Evolutionary conservation across 2,329 filamentous ascomycete species (phyloP), one percentile per base, ranked within the genome.

Genomic region (Beauveria caledonica): DNA sequence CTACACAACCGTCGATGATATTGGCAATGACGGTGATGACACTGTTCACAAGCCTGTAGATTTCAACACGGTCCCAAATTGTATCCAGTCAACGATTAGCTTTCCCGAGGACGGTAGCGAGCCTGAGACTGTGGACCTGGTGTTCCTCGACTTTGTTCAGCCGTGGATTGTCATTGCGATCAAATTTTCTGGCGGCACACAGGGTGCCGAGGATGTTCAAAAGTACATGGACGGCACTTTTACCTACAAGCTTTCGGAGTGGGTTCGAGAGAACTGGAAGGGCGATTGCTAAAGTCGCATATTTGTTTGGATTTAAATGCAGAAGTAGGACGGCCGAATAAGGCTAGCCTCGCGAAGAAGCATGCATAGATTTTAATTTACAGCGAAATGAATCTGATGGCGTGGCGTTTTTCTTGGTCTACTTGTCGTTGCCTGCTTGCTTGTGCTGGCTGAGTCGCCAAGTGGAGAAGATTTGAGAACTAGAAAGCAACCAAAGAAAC

Each of bases 121-220:
- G 17, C 89, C 90, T 0, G 83, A 88, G 57, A 86, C 74, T 0
- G 91, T 99, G 1, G 93, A 97, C 71, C 72, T 99, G 8, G 86
- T 97, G 15, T 99, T 95, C 70, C 84, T 96, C 61, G 92, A 96
- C 70, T 99, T 97, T 71, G 86, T 97, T 40, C 83, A 94, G 73
- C 86, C 86, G 10, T 95, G 89, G 82, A 77, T 97, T 44, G 73
- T 96, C 19, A 75, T 88, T 11, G 92, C 91, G 3, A 76, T 96
- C 63, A 85, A 86, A 65, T 80, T 83, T 63, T 76, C 74, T 27
- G 83, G 83, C 0, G 78, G 78, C 1, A 77, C 79, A 27, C 86
- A 81, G 60, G 72, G 64, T 23, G 69, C 73, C 9, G 70, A 72
- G 5, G 77, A 85, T 65, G 78, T 85, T 1, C 66, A 75, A 65